Conservation (phyloP, 176 grass and related monocot species). For the Sorghum bicolor region DNA sequence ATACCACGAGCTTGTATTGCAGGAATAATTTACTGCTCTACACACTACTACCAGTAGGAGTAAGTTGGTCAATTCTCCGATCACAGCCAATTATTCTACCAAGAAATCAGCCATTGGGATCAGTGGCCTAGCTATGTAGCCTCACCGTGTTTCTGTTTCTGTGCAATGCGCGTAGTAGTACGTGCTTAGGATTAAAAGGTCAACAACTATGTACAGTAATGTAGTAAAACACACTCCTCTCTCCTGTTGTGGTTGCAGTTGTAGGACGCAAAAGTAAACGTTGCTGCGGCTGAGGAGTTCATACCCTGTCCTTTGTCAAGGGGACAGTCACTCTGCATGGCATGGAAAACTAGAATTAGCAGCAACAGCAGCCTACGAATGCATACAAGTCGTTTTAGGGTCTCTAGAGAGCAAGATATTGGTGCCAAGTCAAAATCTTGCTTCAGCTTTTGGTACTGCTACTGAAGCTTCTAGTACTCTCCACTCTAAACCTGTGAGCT, state of each 20-base stretch:
- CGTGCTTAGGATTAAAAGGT: slow-evolving; percentile 21
- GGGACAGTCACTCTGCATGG: slow-evolving; percentile 28
- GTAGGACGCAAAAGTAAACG: slow-evolving; percentile 31
- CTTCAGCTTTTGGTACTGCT: slow-evolving; percentile 1
- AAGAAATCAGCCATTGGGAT: slow-evolving; percentile 47
- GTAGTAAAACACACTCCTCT: slow-evolving; percentile 34
- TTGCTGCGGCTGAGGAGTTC: slow-evolving; percentile 38
- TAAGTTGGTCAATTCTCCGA: slow-evolving; percentile 32
- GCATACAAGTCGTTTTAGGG: slow-evolving; percentile 40
- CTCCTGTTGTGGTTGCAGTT: background rate
- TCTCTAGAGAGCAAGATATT: slow-evolving; percentile 34
- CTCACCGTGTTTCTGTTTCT: slow-evolving; percentile 40
- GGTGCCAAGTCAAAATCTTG: slow-evolving; percentile 34
- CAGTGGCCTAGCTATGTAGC: slow-evolving; percentile 15
- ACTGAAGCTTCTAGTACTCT: background rate
- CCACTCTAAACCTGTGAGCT: background rate
- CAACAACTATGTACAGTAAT: slow-evolving; percentile 11
- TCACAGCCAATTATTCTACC: slow-evolving; percentile 7
- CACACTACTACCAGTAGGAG: background rate
- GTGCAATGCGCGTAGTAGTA: slow-evolving; percentile 22
- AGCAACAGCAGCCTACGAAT: slow-evolving; percentile 23
- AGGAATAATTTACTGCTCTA: background rate
- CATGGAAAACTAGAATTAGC: slow-evolving; percentile 47
- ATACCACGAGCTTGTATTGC: background rate
- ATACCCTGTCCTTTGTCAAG: slow-evolving; percentile 44